A percentile compares a stretch with the other conserved stretches of the same genome.
phyloP scores from a whole-genome alignment of 768 basidiomycete species.

The Agaricus sinodeliciosus region DNA sequence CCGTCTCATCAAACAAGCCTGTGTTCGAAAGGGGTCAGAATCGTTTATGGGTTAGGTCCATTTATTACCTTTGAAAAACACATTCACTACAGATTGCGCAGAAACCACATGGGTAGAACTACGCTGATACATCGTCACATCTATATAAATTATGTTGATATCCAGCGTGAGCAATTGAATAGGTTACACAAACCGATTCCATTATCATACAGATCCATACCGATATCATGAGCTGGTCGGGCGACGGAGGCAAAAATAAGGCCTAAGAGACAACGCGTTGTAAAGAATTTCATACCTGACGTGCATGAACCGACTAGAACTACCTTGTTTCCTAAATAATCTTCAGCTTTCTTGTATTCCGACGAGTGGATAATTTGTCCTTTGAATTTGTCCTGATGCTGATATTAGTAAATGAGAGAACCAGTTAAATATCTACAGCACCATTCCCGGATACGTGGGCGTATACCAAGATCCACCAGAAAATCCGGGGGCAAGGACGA shows the following conservation, averaged over 20 bases:
- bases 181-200: constrained; percentile 26
- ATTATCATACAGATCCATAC: constrained; percentile 26
- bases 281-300: constrained; percentile 24
- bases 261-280: background rate
- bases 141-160: constrained; percentile 25
- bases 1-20: constrained; percentile 37
- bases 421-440: constrained; percentile 5
- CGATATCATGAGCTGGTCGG: constrained; percentile 30
- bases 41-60: background rate
- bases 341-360: constrained; percentile 36
- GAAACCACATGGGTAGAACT: constrained; percentile 44
- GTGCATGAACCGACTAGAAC: constrained; percentile 48
- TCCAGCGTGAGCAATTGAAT: constrained; percentile 29
- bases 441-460: constrained; percentile 41
- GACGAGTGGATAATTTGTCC: constrained; percentile 49
- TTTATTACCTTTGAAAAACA: constrained; percentile 13
- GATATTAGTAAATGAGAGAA: background rate
- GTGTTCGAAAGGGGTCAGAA: background rate
- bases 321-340: constrained; percentile 53
- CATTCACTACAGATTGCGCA: constrained; percentile 25
- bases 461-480: constrained; percentile 36
- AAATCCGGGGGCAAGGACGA: constrained; percentile 51
- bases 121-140: constrained; percentile 45
- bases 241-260: background rate
- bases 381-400: constrained; percentile 33